Evolutionary conservation across 1,284 basidiomycete species (phyloP).

Genomic region (Austroboletus novae-zelandiae): DNA sequence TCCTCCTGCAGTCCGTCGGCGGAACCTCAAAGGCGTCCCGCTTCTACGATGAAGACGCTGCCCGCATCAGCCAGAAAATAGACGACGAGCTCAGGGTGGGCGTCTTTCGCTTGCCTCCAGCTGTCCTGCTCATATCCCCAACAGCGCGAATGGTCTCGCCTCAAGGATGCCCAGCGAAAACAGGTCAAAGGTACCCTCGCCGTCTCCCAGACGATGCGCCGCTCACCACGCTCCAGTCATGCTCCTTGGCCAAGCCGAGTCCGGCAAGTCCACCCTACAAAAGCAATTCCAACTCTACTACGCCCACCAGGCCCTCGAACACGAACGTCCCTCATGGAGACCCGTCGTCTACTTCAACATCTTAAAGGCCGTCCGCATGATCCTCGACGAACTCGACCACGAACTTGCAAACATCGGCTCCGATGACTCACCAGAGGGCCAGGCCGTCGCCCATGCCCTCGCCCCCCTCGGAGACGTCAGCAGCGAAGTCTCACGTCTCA

Average conservation of each 20-base stretch:
- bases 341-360: constrained; percentile 80
- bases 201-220: background rate
- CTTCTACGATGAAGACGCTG: constrained; percentile 47
- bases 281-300: constrained; percentile 82
- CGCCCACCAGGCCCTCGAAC: constrained; percentile 63
- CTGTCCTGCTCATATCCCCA: background rate
- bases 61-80: constrained; percentile 58
- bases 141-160: constrained; percentile 56
- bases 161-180: constrained; percentile 46
- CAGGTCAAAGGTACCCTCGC: constrained; percentile 64
- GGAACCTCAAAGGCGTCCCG: constrained; percentile 32
- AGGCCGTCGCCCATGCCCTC: constrained; percentile 32
- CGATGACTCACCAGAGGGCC: constrained; percentile 29
- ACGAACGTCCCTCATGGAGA: constrained; percentile 69
- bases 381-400: constrained; percentile 69
- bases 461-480: constrained; percentile 34
- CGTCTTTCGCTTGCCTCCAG: constrained; percentile 2
- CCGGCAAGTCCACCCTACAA: constrained; percentile 75
- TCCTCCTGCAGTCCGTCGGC: constrained; percentile 31
- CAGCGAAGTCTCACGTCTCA: constrained; percentile 51
- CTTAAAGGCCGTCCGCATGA: constrained; percentile 73
- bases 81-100: constrained; percentile 69
- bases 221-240: constrained; percentile 43
- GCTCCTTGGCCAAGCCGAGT: constrained; percentile 76
- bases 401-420: constrained; percentile 42